Base-by-base conservation (phyloP, 768 basidiomycete species). In the Crucibulum laeve region DNA sequence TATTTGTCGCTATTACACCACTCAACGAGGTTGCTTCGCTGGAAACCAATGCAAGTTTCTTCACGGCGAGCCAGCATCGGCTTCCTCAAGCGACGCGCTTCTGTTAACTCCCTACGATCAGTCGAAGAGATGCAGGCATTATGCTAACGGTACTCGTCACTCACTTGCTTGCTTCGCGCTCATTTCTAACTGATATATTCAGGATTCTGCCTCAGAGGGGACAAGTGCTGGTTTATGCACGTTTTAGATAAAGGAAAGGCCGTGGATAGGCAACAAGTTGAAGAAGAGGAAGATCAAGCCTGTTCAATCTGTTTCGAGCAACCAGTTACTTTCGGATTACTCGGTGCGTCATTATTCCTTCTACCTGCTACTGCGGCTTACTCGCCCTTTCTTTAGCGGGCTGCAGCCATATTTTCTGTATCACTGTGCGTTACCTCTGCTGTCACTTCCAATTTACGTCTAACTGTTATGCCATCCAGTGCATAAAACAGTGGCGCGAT, bases 381-480 rank as follows among this genome's bases (percentile, higher is more conserved):
- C n/a, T 46, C 55, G 24, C 33, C 32, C 50, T 39, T 35, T 13
- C 15, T 39, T 8, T 47, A 89, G 87, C 61, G 17, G 81, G 79
- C 24, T 91, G 89, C 57, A 82, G 74, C 48, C 89, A 91, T 59
- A 66, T 87, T 38, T 91, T 89, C 59, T 91, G 89, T 57, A 68
- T 85, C 26, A 59, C 75, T 46, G 87, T 88, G 56, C 45, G 73
- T 62, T 36, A 24, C 17, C 6, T 37, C 40, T 24, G 8, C 38
- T 34, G 8, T 26, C 18, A 34, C 42, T 28, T 13, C 26, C 21
- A 1, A 15, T 7, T 36, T 35, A 32, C 13, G 15, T 21, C 40
- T 38, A 24, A 42, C 37, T 46, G 25, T 53, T 38, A 35, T 34
- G 38, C 11, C 24, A 25, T 40, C 21, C 51, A 89, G 84, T 91